Evolutionary conservation across 176 grass and related monocot genomes (phyloP), one percentile per base, ranked within the genome.

Genomic region (Rhynchospora pubera): DNA sequence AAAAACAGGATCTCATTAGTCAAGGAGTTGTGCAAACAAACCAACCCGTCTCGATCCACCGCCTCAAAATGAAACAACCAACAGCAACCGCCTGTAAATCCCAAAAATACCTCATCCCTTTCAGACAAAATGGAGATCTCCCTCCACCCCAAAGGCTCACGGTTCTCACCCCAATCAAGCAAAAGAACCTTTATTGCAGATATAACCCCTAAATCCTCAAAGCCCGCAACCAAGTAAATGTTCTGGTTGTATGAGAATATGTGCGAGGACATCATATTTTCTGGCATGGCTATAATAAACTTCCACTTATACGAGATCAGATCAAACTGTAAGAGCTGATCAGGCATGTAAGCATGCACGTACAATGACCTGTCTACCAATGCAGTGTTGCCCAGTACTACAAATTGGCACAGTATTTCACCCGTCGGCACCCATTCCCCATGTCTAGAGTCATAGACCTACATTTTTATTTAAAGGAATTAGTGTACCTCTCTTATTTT

Each of bases 1-100:
- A 84, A 73, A 8, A 84, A 55, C 82, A 84, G 24, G n/a, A 84
- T 16, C 51, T 43, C 57, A 75, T 57, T 57, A 57, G 23, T 60
- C 34, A 34, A 44, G 9, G 63, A 53, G n/a, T 73, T 84, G 56
- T 84, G 48, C 82, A 74, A 76, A 48, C 82, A 84, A 57, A 84
- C 63, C 4, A 84, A 60, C 52, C 82, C 63, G 6, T 30, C 48
- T 58, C 30, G 48, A 83, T 70, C 81, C 46, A 83, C 65, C 18
- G 81, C 81, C 81, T 58, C 65, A 70, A 83, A 83, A 62, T 83
- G 65, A 57, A 56, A 83, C 64, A 83, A 23, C 81, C 81, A 70
- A 48, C 64, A 51, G 6, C 11, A 39, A 51, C 51, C 15, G 15
- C 65, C 23, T 43, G 64, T 70, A 16, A 83, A 83, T 19, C 30